These are phyloP conservation scores for Boletus insuetus DNA, from an alignment of 768 basidiomycete genomes.

Conservation along the genomic window DNA sequence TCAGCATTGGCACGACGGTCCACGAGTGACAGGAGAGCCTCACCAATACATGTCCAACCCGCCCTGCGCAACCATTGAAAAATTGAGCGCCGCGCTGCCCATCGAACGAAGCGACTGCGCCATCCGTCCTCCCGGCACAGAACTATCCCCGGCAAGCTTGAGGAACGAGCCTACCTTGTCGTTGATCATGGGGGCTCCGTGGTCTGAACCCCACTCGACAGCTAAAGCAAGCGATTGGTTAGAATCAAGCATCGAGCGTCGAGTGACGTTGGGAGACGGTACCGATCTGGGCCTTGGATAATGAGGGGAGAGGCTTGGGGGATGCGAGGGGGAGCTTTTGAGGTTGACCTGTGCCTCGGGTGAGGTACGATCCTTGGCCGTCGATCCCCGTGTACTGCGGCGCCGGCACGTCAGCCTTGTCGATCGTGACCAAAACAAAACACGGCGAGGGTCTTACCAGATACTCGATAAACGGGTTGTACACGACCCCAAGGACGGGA, in stretches of 20 bases:
- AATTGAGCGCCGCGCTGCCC: constrained; percentile 84
- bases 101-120: constrained; percentile 75
- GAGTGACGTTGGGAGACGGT: neutral
- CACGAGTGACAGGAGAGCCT: no score
- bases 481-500: constrained; percentile 89
- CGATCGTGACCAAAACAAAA: neutral
- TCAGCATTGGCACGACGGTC: no score
- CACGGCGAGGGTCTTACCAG: constrained; percentile 42
- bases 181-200: constrained; percentile 48
- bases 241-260: neutral
- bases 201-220: constrained; percentile 88
- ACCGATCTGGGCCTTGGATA: constrained; percentile 74
- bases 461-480: constrained; percentile 87
- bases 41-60: no score
- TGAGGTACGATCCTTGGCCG: constrained; percentile 78
- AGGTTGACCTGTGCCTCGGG: constrained; percentile 42
- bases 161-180: constrained; percentile 67
- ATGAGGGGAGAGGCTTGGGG: constrained; percentile 61
- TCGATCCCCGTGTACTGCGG: constrained; percentile 71
- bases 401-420: neutral
- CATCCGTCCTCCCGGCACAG: constrained; percentile 71
- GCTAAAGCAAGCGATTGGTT: constrained; percentile 37
- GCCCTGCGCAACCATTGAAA: constrained; percentile 82
- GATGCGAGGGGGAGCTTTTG: constrained; percentile 64
- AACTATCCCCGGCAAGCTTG: constrained; percentile 70